These are phyloP conservation scores for Fusarium denticulatum DNA, from an alignment of 2,329 filamentous ascomycete genomes.

Conservation along the genomic window DNA sequence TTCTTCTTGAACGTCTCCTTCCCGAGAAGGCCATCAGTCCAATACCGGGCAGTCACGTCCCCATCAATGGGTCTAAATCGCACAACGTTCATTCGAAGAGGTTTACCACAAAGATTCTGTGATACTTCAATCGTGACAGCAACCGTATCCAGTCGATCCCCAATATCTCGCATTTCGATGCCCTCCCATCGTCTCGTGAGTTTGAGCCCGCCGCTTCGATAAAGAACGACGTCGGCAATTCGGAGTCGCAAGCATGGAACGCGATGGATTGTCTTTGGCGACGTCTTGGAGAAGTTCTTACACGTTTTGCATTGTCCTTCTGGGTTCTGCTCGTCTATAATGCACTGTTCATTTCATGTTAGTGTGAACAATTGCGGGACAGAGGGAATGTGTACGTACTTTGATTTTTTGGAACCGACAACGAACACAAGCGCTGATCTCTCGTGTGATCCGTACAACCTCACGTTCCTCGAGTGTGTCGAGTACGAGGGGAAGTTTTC, in stretches of 20 bases:
- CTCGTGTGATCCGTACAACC: neutral
- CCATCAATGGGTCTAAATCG: slow-evolving; percentile 50
- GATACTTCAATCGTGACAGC: slow-evolving; percentile 51
- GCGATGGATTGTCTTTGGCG: slow-evolving; percentile 59
- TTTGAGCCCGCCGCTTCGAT: slow-evolving; percentile 55
- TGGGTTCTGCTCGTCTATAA: slow-evolving; percentile 45
- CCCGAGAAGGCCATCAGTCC: slow-evolving; percentile 46
- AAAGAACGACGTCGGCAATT: slow-evolving; percentile 53
- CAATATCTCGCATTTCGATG: slow-evolving; percentile 54
- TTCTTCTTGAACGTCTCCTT: slow-evolving; percentile 41
- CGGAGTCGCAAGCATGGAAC: slow-evolving; percentile 57
- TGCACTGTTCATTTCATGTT: slow-evolving; percentile 48
- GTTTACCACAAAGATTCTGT: slow-evolving; percentile 50
- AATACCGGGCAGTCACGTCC: slow-evolving; percentile 54
- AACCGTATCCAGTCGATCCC: slow-evolving; percentile 45
- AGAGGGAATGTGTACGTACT: slow-evolving; percentile 22
- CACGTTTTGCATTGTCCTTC: slow-evolving; percentile 54
- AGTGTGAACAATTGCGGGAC: neutral
- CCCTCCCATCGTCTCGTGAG: slow-evolving; percentile 57
- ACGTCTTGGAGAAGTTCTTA: slow-evolving; percentile 48
- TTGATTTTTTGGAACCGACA: slow-evolving; percentile 38
- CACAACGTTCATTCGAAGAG: slow-evolving; percentile 54
- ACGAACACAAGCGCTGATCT: slow-evolving; percentile 29
- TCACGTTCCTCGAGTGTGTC: neutral
- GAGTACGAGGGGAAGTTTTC: neutral